A percentile compares a stretch with the other conserved stretches of the same genome.
phyloP scores from a whole-genome alignment of 164 flowering plant genomes.

The Litsea cubeba region DNA sequence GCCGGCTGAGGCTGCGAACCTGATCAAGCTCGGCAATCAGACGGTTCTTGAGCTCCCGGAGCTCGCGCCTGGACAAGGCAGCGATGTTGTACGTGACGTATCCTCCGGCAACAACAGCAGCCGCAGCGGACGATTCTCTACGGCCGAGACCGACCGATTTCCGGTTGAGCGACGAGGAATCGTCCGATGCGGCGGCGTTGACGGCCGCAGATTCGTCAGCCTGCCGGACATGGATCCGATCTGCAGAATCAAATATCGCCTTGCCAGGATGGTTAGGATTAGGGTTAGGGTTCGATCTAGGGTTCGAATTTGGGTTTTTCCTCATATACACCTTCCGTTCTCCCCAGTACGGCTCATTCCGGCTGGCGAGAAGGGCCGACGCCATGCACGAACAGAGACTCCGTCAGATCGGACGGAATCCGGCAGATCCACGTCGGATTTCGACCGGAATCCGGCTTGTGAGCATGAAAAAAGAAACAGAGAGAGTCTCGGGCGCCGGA shows the following conservation, averaged over 20 bases:
- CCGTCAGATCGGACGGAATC: slow-evolving; percentile 4
- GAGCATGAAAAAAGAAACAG: background rate
- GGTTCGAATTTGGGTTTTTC: slow-evolving; percentile 28
- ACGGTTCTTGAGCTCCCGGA: slow-evolving; percentile 47
- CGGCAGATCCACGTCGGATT: slow-evolving; percentile 8
- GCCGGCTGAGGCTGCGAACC: slow-evolving; percentile 39
- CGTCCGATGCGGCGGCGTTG: slow-evolving; percentile 8
- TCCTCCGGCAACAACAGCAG: background rate
- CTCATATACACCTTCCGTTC: slow-evolving; percentile 37
- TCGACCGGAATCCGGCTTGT: background rate
- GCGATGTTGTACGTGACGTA: slow-evolving; percentile 37
- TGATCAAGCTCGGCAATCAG: slow-evolving; percentile 50
- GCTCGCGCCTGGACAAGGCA: slow-evolving; percentile 35
- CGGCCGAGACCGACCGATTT: slow-evolving; percentile 14
- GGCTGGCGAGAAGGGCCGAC: slow-evolving; percentile 32
- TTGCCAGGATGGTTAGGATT: slow-evolving; percentile 19
- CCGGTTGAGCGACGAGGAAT: slow-evolving; percentile 21
- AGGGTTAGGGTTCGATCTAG: slow-evolving; percentile 23
- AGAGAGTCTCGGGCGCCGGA: background rate
- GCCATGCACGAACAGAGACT: slow-evolving; percentile 25
- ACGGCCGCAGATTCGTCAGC: slow-evolving; percentile 4
- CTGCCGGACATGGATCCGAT: slow-evolving; percentile 14
- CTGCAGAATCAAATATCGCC: slow-evolving; percentile 10
- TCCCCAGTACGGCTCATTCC: slow-evolving; percentile 34
- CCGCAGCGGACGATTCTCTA: background rate